Percentiles rank a stretch among this genome's conserved stretches.
These are phyloP conservation scores for Emydomyces testavorans DNA, from an alignment of 2,329 filamentous ascomycete species.

Conservation along the genomic window DNA sequence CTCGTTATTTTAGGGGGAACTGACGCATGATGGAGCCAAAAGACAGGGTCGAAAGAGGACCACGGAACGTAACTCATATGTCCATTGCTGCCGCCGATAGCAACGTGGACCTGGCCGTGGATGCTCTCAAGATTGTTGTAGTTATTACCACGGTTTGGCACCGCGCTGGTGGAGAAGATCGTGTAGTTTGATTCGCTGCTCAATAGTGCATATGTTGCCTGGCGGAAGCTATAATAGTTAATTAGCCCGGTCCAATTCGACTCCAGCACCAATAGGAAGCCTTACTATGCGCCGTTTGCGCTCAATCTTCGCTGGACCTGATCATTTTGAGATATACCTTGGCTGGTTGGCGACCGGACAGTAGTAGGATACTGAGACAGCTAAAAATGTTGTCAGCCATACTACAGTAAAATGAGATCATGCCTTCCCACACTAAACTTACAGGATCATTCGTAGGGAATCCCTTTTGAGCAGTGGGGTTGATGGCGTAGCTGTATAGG, in stretches of 20 bases:
- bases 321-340: slow-evolving; percentile 15
- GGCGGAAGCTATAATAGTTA: slow-evolving; percentile 16
- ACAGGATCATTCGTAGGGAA: slow-evolving; percentile 19
- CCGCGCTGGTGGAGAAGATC: slow-evolving; percentile 18
- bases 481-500: slow-evolving; percentile 35
- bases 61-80: slow-evolving; percentile 61
- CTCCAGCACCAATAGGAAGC: not conserved
- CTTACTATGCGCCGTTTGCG: slow-evolving; percentile 20
- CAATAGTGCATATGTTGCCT: slow-evolving; percentile 23
- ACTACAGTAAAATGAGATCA: not conserved
- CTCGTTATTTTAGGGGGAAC: slow-evolving; percentile 11
- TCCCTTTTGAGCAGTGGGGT: slow-evolving; percentile 15
- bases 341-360: slow-evolving; percentile 17
- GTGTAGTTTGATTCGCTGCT: slow-evolving; percentile 22
- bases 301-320: slow-evolving; percentile 16
- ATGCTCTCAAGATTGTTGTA: slow-evolving; percentile 34
- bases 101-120: slow-evolving; percentile 41
- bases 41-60: slow-evolving; percentile 67
- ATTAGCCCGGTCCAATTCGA: slow-evolving; percentile 3
- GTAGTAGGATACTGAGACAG: slow-evolving; percentile 15
- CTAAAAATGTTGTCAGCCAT: slow-evolving; percentile 7
- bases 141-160: slow-evolving; percentile 13
- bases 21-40: slow-evolving; percentile 59
- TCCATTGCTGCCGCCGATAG: slow-evolving; percentile 47
- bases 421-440: not conserved